A percentile compares a stretch with the other conserved stretches of the same genome.
These are phyloP conservation scores for Kregervanrija fluxuum DNA, from an alignment of 805 yeast species.

Conservation along the genomic window DNA sequence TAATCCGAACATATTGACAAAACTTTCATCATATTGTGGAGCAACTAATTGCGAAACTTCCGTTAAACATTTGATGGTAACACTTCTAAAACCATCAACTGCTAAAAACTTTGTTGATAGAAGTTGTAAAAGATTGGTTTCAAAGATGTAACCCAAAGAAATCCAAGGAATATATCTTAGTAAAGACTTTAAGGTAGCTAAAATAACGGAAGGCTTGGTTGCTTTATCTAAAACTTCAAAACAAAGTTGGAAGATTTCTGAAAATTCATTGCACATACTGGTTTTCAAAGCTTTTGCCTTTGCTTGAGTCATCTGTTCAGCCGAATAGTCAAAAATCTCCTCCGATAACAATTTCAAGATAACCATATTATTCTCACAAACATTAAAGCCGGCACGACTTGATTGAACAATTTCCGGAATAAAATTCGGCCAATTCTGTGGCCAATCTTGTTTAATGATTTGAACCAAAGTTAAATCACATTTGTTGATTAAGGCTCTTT, in stretches of 20 bases:
- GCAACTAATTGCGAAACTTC: constrained; percentile 73
- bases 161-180: constrained; percentile 91
- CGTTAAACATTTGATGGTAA: constrained; percentile 85
- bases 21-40: constrained; percentile 47
- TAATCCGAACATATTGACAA: constrained; percentile 61
- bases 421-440: constrained; percentile 95
- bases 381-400: constrained; percentile 78
- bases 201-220: constrained; percentile 71
- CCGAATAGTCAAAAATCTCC: constrained; percentile 93
- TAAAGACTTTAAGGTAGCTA: constrained; percentile 76
- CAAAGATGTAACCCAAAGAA: constrained; percentile 83
- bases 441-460: constrained; percentile 97
- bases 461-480: constrained; percentile 92
- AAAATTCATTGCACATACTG: constrained; percentile 84
- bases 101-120: constrained; percentile 70
- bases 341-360: constrained; percentile 84
- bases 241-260: constrained; percentile 88
- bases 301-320: constrained; percentile 95
- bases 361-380: constrained; percentile 96
- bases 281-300: constrained; percentile 77
- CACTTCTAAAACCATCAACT: constrained; percentile 73
- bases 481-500: constrained; percentile 82
- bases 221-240: constrained; percentile 89
- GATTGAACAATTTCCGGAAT: constrained; percentile 88
- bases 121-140: constrained; percentile 69